Evolutionary conservation across 371 early-diverging fungal species (phyloP).

Genomic region (Nematocida major): DNA sequence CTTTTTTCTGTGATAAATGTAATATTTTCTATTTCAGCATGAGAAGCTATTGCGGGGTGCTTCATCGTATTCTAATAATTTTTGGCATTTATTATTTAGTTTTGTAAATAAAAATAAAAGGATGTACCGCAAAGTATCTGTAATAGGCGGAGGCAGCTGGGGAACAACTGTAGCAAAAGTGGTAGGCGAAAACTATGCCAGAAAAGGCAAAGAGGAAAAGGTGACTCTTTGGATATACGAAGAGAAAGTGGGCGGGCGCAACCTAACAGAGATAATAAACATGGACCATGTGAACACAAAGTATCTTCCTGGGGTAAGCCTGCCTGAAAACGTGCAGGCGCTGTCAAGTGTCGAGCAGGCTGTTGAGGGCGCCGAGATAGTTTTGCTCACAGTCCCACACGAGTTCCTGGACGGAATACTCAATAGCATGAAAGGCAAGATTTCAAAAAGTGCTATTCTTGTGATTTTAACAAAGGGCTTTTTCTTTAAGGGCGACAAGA

Average conservation of each 20-base stretch:
- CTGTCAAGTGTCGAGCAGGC: slow-evolving; percentile 73
- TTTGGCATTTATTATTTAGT: not conserved
- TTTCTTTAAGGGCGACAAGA: slow-evolving; percentile 64
- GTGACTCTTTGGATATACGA: slow-evolving; percentile 91
- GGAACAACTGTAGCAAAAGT: slow-evolving; percentile 88
- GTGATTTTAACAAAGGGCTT: slow-evolving; percentile 79
- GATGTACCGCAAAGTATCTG: slow-evolving; percentile 29
- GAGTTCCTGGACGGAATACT: slow-evolving; percentile 77
- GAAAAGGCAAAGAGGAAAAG: slow-evolving; percentile 69
- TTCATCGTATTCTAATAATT: too few species aligned
- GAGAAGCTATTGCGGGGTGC: too few species aligned
- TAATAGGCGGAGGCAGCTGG: slow-evolving; percentile 64
- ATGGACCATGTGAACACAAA: slow-evolving; percentile 81
- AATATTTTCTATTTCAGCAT: too few species aligned
- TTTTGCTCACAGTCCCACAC: slow-evolving; percentile 90
- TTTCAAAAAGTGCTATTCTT: slow-evolving; percentile 70
- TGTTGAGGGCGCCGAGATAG: slow-evolving; percentile 72
- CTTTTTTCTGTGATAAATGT: too few species aligned
- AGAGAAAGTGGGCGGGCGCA: slow-evolving; percentile 73
- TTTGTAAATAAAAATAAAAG: slow-evolving; percentile 26
- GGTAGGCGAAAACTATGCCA: slow-evolving; percentile 71
- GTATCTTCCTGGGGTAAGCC: slow-evolving; percentile 78
- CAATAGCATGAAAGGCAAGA: slow-evolving; percentile 70
- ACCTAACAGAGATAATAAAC: slow-evolving; percentile 86
- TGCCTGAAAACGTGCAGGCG: slow-evolving; percentile 81